Evolutionary conservation across 225 moss, liverwort and hornwort species (phyloP).

Genomic region (Bryum argenteum): DNA sequence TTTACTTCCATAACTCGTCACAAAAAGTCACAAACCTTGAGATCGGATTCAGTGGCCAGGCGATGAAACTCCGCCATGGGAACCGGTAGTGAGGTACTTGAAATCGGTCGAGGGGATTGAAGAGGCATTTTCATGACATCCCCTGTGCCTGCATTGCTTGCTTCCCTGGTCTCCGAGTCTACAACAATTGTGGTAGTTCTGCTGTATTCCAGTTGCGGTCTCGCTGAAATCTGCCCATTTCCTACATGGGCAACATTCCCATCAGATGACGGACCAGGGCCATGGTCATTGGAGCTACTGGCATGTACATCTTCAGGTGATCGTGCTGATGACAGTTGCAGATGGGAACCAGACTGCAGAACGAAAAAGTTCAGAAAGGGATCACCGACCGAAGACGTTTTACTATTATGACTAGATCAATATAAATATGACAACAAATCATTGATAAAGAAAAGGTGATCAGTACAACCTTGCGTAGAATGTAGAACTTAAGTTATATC

Average conservation of each 20-base stretch:
- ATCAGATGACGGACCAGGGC: constrained; percentile 35
- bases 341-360: constrained; percentile 31
- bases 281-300: constrained; percentile 34
- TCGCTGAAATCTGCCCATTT: constrained; percentile 28
- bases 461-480: too few species aligned
- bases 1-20: background rate
- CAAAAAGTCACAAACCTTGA: constrained; percentile 63
- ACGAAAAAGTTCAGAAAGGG: constrained; percentile 6
- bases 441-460: too few species aligned
- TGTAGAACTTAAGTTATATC: too few species aligned
- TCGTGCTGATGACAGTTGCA: constrained; percentile 24
- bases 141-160: constrained; percentile 60
- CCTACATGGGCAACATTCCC: constrained; percentile 43
- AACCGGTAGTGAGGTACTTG: constrained; percentile 60
- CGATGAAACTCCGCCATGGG: constrained; percentile 90
- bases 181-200: constrained; percentile 36
- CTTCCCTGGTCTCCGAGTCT: constrained; percentile 61
- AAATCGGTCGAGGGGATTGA: constrained; percentile 49
- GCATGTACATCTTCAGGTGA: constrained; percentile 28
- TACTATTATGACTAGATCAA: constrained; percentile 4
- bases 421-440: background rate
- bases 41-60: constrained; percentile 90
- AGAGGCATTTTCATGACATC: constrained; percentile 64
- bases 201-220: constrained; percentile 15
- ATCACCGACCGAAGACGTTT: background rate